Evolutionary conservation across 768 basidiomycete genomes (phyloP).

Genomic region (Tylopilus rubrobrunneus): DNA sequence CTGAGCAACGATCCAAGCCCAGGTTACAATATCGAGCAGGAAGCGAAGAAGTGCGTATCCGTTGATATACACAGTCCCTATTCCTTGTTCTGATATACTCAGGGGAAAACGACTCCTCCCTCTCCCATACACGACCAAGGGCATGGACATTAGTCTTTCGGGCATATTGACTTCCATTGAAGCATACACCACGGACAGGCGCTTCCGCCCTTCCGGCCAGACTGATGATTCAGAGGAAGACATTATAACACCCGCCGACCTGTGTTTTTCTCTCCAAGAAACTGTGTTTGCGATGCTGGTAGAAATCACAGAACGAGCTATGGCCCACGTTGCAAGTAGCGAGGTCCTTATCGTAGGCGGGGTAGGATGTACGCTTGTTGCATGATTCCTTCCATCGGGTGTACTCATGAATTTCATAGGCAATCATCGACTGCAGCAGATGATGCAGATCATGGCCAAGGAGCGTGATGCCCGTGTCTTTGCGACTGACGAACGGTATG

Average conservation of each 20-base stretch:
- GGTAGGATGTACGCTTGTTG: constrained; percentile 82
- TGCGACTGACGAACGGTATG: constrained; percentile 91
- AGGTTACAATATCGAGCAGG: constrained; percentile 95
- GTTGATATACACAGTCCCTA: background rate
- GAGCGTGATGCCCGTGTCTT: constrained; percentile 89
- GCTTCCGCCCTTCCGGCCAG: constrained; percentile 55
- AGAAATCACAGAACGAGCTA: constrained; percentile 97
- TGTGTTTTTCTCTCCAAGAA: constrained; percentile 97
- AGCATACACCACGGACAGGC: constrained; percentile 81
- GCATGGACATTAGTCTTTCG: constrained; percentile 97
- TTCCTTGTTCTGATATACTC: constrained; percentile 1
- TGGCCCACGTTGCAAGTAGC: constrained; percentile 96
- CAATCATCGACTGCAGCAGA: constrained; percentile 90
- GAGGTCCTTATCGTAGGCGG: constrained; percentile 98
- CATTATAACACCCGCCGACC: constrained; percentile 88
- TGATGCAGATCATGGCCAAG: constrained; percentile 97
- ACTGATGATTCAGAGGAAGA: constrained; percentile 45
- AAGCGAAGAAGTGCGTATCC: constrained; percentile 73
- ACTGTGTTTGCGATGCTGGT: constrained; percentile 98
- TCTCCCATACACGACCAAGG: constrained; percentile 94
- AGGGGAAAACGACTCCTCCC: constrained; percentile 82
- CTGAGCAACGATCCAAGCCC: constrained; percentile 95
- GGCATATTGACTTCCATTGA: constrained; percentile 88
- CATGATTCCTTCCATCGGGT: background rate
- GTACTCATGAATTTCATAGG: constrained; percentile 42